Evolutionary conservation across 768 basidiomycete species (phyloP).

Genomic region (Mycena albidolilacea): DNA sequence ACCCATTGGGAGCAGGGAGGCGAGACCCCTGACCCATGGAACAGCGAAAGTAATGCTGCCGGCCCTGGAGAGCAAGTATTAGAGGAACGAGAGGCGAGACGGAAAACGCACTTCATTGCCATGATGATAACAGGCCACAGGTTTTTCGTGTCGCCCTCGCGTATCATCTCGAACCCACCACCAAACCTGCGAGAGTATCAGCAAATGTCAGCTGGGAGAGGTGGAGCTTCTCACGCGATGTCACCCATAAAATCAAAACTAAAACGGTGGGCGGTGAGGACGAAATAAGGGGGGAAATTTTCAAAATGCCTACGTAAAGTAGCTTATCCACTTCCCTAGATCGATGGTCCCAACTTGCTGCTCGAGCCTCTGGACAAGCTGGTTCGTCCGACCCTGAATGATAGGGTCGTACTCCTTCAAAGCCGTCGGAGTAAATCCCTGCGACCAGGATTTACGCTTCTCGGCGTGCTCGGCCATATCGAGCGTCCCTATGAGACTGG

Average conservation of each 20-base stretch:
- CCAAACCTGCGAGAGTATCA: slow-evolving; percentile 13
- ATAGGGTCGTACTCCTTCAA: too few species aligned
- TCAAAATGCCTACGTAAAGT: slow-evolving; percentile 20
- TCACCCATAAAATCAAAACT: slow-evolving; percentile 18
- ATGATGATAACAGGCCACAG: slow-evolving; percentile 11
- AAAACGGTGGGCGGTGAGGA: slow-evolving; percentile 17
- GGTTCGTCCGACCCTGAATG: too few species aligned
- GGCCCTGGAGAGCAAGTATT: slow-evolving; percentile 10
- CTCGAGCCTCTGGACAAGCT: too few species aligned
- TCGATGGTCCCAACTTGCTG: too few species aligned
- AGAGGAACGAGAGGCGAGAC: slow-evolving; percentile 12
- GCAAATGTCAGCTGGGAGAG: slow-evolving; percentile 13
- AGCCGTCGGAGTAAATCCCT: slow-evolving; percentile 8
- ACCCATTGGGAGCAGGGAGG: slow-evolving; percentile 13
- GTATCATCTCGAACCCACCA: slow-evolving; percentile 15
- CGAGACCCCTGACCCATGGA: slow-evolving; percentile 1
- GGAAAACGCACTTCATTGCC: slow-evolving; percentile 14
- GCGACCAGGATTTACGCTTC: slow-evolving; percentile 19
- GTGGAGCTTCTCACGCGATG: too few species aligned
- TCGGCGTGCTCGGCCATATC: slow-evolving; percentile 17
- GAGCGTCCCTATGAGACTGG: slow-evolving; percentile 20
- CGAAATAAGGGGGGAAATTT: slow-evolving; percentile 8
- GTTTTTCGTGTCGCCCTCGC: slow-evolving; percentile 14
- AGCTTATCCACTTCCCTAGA: background rate
- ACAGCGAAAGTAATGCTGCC: too few species aligned